phyloP scores from a whole-genome alignment of 352 stramenopile species.

The Pythium apleroticum region DNA sequence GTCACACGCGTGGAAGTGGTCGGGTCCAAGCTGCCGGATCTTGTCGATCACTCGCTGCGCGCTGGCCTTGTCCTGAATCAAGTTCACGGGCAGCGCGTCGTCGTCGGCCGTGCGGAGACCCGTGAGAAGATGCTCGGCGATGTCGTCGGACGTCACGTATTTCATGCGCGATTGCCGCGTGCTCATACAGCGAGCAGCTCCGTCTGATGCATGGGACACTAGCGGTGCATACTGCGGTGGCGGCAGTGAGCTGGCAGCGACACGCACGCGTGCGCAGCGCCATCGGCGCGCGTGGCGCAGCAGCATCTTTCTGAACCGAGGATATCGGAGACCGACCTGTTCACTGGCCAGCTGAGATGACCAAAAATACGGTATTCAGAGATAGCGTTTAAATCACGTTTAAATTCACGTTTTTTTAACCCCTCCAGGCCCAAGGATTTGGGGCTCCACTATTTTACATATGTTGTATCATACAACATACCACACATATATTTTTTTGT shows the following conservation, averaged over 20 bases:
- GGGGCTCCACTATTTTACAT: neutral
- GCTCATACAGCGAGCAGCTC: conserved; percentile 1
- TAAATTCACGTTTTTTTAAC: no score
- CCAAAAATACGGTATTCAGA: neutral
- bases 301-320: conserved; percentile 8
- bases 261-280: neutral
- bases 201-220: neutral
- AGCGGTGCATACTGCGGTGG: neutral
- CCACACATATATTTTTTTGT: no score
- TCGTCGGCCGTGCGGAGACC: conserved; percentile 70
- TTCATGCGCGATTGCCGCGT: conserved; percentile 29
- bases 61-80: conserved; percentile 71
- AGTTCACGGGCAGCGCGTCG: conserved; percentile 65
- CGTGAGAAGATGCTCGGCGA: conserved; percentile 51
- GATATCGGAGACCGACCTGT: neutral
- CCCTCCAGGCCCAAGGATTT: no score
- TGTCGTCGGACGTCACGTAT: conserved; percentile 72
- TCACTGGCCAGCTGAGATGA: conserved; percentile 6
- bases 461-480: no score
- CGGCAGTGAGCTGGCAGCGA: neutral
- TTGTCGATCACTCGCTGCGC: conserved; percentile 61
- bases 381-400: no score
- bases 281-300: conserved; percentile 6
- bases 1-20: conserved; percentile 94
- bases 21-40: conserved; percentile 56